Conservation (phyloP, 805 yeast genomes). For the Komagataella ulmi region DNA sequence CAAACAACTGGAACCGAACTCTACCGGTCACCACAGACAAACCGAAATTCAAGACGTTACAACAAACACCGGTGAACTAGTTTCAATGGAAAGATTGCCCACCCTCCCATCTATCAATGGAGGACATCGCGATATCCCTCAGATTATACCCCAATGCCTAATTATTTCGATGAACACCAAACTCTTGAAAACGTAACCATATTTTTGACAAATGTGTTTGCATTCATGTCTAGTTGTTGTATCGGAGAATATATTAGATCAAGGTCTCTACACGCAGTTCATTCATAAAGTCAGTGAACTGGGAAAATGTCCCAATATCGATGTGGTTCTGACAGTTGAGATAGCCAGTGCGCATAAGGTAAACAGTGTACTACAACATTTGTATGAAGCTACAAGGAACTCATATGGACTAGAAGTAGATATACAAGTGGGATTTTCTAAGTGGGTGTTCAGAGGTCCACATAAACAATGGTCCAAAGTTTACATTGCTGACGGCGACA, state of each 20-base stretch:
- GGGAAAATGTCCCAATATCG: not conserved
- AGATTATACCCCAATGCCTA: not conserved
- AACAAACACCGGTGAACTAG: no score
- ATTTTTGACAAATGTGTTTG: not conserved
- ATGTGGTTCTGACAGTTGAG: not conserved
- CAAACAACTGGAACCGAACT: no score
- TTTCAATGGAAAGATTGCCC: no score
- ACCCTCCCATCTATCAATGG: no score
- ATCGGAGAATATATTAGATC: not conserved
- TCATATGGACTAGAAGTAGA: not conserved
- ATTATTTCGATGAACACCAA: not conserved
- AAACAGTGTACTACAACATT: not conserved
- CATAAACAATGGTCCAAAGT: not conserved
- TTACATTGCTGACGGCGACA: not conserved
- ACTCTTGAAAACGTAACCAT: not conserved
- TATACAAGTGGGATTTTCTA: not conserved
- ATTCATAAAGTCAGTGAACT: not conserved
- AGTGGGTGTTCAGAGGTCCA: not conserved
- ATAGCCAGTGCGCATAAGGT: not conserved
- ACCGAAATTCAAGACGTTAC: no score
- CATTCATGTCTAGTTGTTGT: not conserved
- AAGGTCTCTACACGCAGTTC: not conserved
- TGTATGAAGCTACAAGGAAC: not conserved
- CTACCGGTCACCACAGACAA: no score
- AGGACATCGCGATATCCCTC: not conserved